phyloP scores from a whole-genome alignment of 768 basidiomycete species.

The Suillus subalutaceus region DNA sequence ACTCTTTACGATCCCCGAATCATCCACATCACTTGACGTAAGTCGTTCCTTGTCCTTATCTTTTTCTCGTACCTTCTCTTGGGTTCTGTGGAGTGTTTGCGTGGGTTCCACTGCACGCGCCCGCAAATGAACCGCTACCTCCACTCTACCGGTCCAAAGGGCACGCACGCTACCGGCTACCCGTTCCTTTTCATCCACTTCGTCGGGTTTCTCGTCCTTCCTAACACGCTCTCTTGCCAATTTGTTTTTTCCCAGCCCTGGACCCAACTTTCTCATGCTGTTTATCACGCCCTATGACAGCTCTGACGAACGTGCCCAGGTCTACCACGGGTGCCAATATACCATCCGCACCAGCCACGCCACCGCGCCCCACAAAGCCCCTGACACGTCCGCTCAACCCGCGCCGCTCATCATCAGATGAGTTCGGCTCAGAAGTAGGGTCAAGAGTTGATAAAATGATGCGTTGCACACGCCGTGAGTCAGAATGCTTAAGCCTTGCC shows the following conservation, averaged over 20 bases:
- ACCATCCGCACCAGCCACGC: conserved; percentile 39
- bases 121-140: conserved; percentile 29
- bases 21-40: conserved; percentile 35
- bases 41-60: conserved; percentile 31
- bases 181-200: conserved; percentile 37
- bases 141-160: conserved; percentile 37
- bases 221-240: conserved; percentile 29
- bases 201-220: conserved; percentile 35
- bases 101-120: conserved; percentile 30
- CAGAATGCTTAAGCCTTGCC: conserved; percentile 38
- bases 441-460: conserved; percentile 65
- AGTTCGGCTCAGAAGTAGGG: conserved; percentile 33
- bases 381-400: conserved; percentile 36
- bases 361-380: conserved; percentile 45
- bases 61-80: conserved; percentile 31
- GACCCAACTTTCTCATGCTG: conserved; percentile 38
- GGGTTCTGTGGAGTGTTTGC: conserved; percentile 27
- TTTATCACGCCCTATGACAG: conserved; percentile 38
- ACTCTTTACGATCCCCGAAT: conserved; percentile 22
- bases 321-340: conserved; percentile 54
- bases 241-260: conserved; percentile 1
- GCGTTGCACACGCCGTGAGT: conserved; percentile 63
- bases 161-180: conserved; percentile 36
- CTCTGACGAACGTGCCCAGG: conserved; percentile 51
- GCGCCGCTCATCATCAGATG: conserved; percentile 33